Evolutionary conservation across 2,329 filamentous ascomycete species (phyloP).

Genomic region (Aspergillus proliferans): DNA sequence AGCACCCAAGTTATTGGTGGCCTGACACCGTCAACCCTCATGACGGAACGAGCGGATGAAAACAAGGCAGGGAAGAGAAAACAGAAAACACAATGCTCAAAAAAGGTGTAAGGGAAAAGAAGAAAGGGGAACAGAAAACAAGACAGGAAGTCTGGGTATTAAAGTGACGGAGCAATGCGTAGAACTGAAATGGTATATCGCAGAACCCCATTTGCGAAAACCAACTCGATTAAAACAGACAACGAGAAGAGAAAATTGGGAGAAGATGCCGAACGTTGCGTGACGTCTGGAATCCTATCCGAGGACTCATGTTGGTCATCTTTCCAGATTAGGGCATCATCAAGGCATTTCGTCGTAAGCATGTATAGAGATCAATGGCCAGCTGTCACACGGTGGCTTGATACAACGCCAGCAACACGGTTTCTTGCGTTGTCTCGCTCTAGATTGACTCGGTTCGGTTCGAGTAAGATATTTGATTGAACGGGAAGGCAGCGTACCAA

Average conservation of each 20-base stretch:
- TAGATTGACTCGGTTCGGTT: neutral
- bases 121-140: constrained; percentile 2
- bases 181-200: neutral
- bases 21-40: neutral
- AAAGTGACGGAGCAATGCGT: neutral
- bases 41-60: neutral
- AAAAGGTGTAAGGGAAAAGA: constrained; percentile 6
- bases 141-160: constrained; percentile 2
- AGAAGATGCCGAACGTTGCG: neutral
- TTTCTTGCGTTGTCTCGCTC: neutral
- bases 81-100: constrained; percentile 6
- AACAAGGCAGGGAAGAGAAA: neutral
- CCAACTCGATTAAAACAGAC: neutral
- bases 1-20: neutral
- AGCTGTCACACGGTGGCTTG: neutral
- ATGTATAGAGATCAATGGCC: neutral
- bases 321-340: neutral
- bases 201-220: neutral
- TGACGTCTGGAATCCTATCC: constrained; percentile 1
- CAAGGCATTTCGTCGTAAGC: constrained; percentile 10
- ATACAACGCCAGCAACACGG: neutral
- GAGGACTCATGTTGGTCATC: constrained; percentile 1
- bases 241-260: neutral
- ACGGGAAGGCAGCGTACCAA: neutral
- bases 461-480: neutral